Conservation (phyloP, 1,284 basidiomycete species). For the Cutaneotrichosporon sp. region DNA sequence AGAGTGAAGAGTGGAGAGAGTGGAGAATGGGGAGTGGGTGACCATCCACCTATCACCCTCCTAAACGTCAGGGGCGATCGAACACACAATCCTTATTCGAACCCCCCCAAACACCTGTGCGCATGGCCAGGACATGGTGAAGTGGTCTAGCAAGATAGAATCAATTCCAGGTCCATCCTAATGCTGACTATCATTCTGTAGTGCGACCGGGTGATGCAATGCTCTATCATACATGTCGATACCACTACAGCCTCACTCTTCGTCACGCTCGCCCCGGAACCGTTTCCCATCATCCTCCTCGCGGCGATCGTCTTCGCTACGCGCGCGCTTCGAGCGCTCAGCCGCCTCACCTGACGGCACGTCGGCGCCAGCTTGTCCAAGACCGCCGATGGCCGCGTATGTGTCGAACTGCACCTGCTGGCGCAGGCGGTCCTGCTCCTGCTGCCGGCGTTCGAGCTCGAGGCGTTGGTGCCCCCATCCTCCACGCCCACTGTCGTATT, state of each 20-base stretch:
- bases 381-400: constrained; percentile 78
- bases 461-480: constrained; percentile 77
- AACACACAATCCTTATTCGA: not conserved
- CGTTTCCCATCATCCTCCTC: constrained; percentile 48
- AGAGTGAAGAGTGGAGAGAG: not conserved
- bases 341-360: constrained; percentile 56
- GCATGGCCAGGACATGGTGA: no score
- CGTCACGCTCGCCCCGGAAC: constrained; percentile 44
- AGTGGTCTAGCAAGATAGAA: no score
- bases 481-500: constrained; percentile 92
- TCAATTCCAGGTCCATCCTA: no score
- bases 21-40: not conserved
- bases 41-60: not conserved
- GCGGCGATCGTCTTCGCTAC: constrained; percentile 39
- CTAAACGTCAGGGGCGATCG: not conserved
- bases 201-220: not conserved
- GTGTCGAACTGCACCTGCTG: constrained; percentile 76
- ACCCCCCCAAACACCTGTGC: no score
- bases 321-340: constrained; percentile 37
- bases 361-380: constrained; percentile 76
- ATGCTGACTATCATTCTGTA: not conserved
- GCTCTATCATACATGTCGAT: constrained; percentile 4
- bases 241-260: constrained; percentile 26
- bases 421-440: constrained; percentile 72
- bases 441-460: constrained; percentile 59